These are phyloP conservation scores for Camillea tinctor DNA, from an alignment of 2,329 filamentous ascomycete genomes.

Conservation along the genomic window DNA sequence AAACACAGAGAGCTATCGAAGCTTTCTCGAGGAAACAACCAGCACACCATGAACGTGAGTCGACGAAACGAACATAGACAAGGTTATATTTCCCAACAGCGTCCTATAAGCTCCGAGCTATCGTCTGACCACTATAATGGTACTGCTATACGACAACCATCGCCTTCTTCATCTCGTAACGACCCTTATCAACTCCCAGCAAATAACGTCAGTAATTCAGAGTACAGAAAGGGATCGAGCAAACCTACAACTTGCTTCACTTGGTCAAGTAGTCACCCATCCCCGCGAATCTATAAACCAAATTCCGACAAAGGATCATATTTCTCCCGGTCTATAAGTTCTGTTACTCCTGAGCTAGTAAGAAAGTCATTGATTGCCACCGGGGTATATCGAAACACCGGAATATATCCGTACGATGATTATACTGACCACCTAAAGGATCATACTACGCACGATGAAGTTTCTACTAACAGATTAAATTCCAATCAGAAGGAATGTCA, in stretches of 20 bases:
- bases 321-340: slow-evolving; percentile 9
- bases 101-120: not conserved
- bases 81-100: not conserved
- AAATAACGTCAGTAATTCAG: not conserved
- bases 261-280: slow-evolving; percentile 27
- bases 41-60: not conserved
- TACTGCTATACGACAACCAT: not conserved
- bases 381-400: slow-evolving; percentile 24
- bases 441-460: not conserved
- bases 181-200: not conserved
- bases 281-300: slow-evolving; percentile 5
- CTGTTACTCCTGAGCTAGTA: slow-evolving; percentile 21
- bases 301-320: not conserved
- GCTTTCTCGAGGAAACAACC: not conserved
- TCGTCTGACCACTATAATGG: not conserved
- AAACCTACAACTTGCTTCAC: slow-evolving; percentile 26
- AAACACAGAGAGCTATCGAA: not conserved
- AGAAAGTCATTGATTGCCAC: slow-evolving; percentile 22
- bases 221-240: slow-evolving; percentile 9
- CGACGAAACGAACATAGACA: not conserved
- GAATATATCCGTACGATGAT: slow-evolving; percentile 18
- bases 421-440: not conserved
- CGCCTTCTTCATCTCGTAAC: not conserved
- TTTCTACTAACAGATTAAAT: not conserved
- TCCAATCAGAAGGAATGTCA: not conserved